Base-by-base conservation (phyloP, 768 basidiomycete genomes). In the Xerocomellus intermedius region DNA sequence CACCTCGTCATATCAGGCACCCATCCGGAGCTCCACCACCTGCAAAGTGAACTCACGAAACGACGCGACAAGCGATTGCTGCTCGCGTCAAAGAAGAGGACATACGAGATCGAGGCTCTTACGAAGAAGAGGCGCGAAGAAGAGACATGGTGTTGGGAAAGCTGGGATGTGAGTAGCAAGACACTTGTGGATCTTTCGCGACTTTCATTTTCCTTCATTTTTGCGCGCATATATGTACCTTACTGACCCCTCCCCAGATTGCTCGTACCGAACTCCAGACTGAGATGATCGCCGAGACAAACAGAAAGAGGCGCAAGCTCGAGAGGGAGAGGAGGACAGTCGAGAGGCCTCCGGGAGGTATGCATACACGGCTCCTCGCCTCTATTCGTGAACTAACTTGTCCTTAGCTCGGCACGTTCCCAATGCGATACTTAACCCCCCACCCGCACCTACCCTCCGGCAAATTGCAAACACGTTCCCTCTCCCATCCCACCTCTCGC, bases 231-330 rank as follows among this genome's bases (percentile, higher is more conserved):
- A 41, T 36, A 44, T 47, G 8, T 45, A 59, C 35, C 8, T 43
- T 49, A 14, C 54, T 59, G 22, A 67, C 24, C 16, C 42, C 7
- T 26, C 26, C 26, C 26, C 26, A 94, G 92, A 72, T 86, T 55
- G 77, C 88, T 24, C 79, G 89, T 48, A 89, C 93, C 61, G 84
- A 87, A 45, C 73, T 95, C 13, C 89, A 95, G 64, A 88, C 82
- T 2, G 86, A 89, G 14, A 90, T 96, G 85, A 88, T 95, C 52
- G 84, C 94, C 0, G 91, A 95, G 62, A 87, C 89, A 7, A 94
- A 91, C 69, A 78, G 89, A 59, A 96, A 96, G 70, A 79, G 91
- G 54, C 77, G 95, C 42, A 79, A 83, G 45, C 71, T 98, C 35
- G 94, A 98, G 68, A 79, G 94, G 55, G 94, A 97, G 58, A 83